Evolutionary conservation across 164 flowering plant species (phyloP), one percentile per base, ranked within the genome.

Genomic region (Chimonanthus salicifolius): DNA sequence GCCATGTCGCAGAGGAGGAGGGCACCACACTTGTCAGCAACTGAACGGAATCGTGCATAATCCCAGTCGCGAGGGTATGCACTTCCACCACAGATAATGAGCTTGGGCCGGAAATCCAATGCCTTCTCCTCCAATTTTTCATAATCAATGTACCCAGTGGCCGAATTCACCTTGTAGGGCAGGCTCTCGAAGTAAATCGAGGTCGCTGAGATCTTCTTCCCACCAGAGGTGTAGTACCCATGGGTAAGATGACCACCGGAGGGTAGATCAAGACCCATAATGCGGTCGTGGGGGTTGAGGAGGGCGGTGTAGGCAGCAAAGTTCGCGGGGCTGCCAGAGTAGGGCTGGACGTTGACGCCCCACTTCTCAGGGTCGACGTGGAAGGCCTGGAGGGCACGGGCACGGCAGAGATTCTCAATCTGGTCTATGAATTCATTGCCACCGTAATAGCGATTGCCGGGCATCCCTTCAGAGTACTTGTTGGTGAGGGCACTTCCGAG

Each of bases 341-440:
- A 94, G 0, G 99, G 99, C 82, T 96, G 99, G 18, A 96, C 99
- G 71, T 96, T 96, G 72, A 96, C 99, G 49, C 98, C 97, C 99
- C 99, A 96, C 44, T 80, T 77, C 51, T 85, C 18, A 15, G 95
- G 83, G 50, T 96, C 99, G 58, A 83, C 70, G 68, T 77, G 92
- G 76, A 78, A 96, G 64, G 89, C 91, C 68, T 84, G 78, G 20
- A 96, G 89, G 7, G 99, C 99, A 18, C 99, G 87, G 7, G 88
- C 76, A 4, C 92, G 78, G 79, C 97, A 92, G 72, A 96, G 87
- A 74, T 90, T 96, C 82, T 96, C 99, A 83, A 96, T 90, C 85
- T 89, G 77, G 80, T 96, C 99, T 78, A 96, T 96, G 86, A 80
- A 92, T 79, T 96, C 99, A 79, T 96, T 96, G 3, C 99, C 99